phyloP scores from a whole-genome alignment of 1,284 basidiomycete genomes.

The Irpex sp. region DNA sequence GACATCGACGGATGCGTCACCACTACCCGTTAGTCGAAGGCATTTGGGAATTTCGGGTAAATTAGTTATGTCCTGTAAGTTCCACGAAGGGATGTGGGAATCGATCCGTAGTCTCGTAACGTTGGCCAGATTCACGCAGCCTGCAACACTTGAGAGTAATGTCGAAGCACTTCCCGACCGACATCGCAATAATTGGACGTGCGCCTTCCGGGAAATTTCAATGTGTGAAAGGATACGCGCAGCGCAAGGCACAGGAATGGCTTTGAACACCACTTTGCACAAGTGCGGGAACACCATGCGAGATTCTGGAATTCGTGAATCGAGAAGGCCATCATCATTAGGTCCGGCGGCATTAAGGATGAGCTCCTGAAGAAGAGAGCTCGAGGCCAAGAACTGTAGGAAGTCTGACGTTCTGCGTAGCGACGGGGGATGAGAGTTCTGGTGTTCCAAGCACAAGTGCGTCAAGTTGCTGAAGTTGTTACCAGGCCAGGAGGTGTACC shows the following conservation, averaged over 20 bases:
- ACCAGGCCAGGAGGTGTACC: background rate
- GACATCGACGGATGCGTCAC: constrained; percentile 1
- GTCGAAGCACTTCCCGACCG: background rate
- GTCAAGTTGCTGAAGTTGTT: constrained; percentile 1
- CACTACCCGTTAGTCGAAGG: background rate
- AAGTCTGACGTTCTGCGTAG: background rate
- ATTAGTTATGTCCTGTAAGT: background rate
- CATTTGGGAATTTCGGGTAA: background rate
- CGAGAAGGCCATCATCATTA: background rate
- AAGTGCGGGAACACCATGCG: background rate
- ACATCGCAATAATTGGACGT: background rate
- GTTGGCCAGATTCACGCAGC: background rate
- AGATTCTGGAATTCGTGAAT: background rate
- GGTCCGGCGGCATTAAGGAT: background rate
- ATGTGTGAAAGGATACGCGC: constrained; percentile 3
- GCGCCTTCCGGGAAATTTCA: background rate
- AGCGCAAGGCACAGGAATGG: background rate
- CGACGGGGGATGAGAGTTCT: background rate
- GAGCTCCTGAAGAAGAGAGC: background rate
- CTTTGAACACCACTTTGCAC: background rate
- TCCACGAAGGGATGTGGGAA: background rate
- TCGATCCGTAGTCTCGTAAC: background rate
- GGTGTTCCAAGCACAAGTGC: constrained; percentile 1
- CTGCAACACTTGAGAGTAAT: background rate
- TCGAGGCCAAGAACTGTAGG: background rate